A percentile compares a stretch with the other conserved stretches of the same genome.
Evolutionary conservation across 1,284 basidiomycete species (phyloP).

Genomic region (Sanguinoderma infundibulare): DNA sequence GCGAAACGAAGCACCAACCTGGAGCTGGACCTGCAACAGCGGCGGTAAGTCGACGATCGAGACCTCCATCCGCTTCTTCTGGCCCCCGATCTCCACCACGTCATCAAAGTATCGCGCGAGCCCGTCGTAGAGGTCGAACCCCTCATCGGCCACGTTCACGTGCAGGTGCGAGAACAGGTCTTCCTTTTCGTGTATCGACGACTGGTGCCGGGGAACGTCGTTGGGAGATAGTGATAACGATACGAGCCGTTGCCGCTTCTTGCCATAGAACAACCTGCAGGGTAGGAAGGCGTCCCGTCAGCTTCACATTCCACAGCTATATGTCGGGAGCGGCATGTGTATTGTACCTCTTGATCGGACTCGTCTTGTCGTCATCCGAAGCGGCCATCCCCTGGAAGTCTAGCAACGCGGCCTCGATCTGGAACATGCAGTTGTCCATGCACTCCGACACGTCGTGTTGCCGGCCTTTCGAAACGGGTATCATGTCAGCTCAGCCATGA

Average conservation of each 20-base stretch:
- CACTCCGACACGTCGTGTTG: slow-evolving; percentile 99
- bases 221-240: slow-evolving; percentile 43
- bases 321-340: not conserved
- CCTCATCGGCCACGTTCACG: slow-evolving; percentile 89
- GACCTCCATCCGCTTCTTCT: slow-evolving; percentile 88
- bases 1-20: slow-evolving; percentile 52
- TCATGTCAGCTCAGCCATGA: too few relatives aligned
- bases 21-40: slow-evolving; percentile 92
- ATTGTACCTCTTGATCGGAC: slow-evolving; percentile 79
- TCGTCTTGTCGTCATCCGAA: slow-evolving; percentile 59
- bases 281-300: too few relatives aligned
- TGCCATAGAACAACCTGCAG: slow-evolving; percentile 85
- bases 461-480: slow-evolving; percentile 68
- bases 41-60: slow-evolving; percentile 88
- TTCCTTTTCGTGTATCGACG: slow-evolving; percentile 81
- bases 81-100: slow-evolving; percentile 87
- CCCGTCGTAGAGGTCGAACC: slow-evolving; percentile 92
- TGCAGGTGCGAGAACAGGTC: slow-evolving; percentile 94
- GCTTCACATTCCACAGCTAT: too few relatives aligned
- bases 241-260: slow-evolving; percentile 79
- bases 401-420: slow-evolving; percentile 91
- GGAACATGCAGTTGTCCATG: slow-evolving; percentile 99
- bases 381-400: slow-evolving; percentile 72
- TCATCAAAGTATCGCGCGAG: slow-evolving; percentile 93
- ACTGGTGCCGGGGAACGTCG: slow-evolving; percentile 49